Evolutionary conservation across 164 flowering plant genomes (phyloP).

Genomic region (Euptelea pleiosperma): DNA sequence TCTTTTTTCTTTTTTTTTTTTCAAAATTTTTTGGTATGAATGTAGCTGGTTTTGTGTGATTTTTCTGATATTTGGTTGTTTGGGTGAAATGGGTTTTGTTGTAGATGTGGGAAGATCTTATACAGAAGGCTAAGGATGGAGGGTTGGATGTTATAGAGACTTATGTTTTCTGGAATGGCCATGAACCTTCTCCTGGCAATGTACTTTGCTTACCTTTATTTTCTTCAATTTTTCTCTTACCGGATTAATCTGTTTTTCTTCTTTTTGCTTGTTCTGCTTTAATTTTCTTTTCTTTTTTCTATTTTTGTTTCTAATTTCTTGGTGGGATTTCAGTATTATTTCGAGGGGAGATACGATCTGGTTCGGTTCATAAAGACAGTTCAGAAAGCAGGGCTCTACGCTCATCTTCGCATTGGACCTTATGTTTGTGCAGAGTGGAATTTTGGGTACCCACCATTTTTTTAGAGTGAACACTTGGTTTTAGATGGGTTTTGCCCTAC

Average conservation of each 20-base stretch:
- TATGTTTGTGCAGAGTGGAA: constrained; percentile 94
- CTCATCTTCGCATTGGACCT: constrained; percentile 85
- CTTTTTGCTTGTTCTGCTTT: background rate
- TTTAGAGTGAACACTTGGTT: too few relatives aligned
- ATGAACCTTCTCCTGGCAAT: constrained; percentile 69
- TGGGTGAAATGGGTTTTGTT: constrained; percentile 12
- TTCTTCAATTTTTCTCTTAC: background rate
- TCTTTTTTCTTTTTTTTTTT: background rate
- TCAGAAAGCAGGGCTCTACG: constrained; percentile 80
- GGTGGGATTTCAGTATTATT: constrained; percentile 56
- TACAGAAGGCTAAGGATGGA: constrained; percentile 73
- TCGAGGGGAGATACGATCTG: constrained; percentile 80
- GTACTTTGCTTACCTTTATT: constrained; percentile 23
- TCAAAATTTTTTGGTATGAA: background rate
- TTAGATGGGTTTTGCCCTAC: background rate
- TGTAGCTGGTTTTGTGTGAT: background rate
- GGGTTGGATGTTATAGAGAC: constrained; percentile 80
- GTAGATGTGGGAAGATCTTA: constrained; percentile 87
- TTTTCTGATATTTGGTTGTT: background rate
- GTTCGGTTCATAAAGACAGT: constrained; percentile 73
- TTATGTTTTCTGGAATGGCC: constrained; percentile 86
- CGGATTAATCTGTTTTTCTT: background rate
- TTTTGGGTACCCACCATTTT: constrained; percentile 51
- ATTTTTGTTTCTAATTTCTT: constrained; percentile 6
- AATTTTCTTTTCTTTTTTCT: background rate